Conservation (phyloP, 345 rosid species). For the Salix brachista region DNA sequence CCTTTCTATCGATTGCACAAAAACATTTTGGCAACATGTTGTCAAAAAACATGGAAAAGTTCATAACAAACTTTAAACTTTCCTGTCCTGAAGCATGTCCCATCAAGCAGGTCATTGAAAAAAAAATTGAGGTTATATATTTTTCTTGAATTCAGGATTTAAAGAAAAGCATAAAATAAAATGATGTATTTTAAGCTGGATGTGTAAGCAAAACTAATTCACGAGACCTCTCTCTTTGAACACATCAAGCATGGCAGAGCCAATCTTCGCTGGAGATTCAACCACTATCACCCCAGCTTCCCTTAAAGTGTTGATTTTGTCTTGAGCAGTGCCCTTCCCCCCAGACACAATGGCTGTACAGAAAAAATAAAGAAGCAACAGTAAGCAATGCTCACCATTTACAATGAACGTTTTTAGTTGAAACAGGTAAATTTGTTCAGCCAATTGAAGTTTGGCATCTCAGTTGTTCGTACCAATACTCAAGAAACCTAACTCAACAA, state of each 20-base stretch:
- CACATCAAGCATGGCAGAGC: constrained; percentile 66
- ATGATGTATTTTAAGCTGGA: not conserved
- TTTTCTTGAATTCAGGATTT: not conserved
- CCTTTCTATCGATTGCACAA: no score
- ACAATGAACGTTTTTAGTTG: no score
- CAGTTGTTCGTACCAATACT: no score
- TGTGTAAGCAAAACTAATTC: not conserved
- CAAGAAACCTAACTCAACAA: no score
- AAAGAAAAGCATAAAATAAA: not conserved
- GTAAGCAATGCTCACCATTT: not conserved
- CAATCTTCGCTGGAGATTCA: constrained; percentile 93
- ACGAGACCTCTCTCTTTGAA: constrained; percentile 73
- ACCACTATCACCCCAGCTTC: constrained; percentile 92
- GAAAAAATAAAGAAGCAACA: not conserved
- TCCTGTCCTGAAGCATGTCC: not conserved
- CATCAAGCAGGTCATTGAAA: not conserved
- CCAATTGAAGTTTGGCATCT: no score
- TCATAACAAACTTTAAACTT: not conserved
- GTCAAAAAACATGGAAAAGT: not conserved
- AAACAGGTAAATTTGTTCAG: no score
- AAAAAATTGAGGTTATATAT: not conserved
- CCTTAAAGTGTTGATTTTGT: constrained; percentile 68
- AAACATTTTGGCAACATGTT: no score
- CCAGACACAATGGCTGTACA: constrained; percentile 85
- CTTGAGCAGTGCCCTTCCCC: constrained; percentile 96